Conservation (phyloP, 2,329 filamentous ascomycete genomes). For the Aspergillus chevalieri region DNA sequence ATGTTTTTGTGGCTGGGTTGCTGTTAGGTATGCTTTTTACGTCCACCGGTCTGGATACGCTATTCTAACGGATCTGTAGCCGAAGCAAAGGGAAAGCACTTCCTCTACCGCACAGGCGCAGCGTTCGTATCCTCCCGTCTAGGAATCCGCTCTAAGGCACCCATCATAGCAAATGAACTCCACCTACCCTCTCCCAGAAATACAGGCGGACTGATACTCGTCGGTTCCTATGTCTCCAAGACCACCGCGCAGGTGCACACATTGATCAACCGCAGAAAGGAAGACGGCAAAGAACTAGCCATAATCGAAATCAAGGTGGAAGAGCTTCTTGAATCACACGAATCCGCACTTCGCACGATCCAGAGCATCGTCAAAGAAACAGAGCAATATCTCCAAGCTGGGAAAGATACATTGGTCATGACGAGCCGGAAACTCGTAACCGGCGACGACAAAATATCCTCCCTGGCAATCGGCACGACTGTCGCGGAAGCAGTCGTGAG, state of each 20-base stretch:
- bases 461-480: conserved; percentile 49
- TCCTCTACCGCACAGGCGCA: conserved; percentile 43
- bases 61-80: conserved; percentile 14
- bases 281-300: conserved; percentile 29
- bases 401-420: conserved; percentile 54
- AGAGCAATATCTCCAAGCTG: conserved; percentile 36
- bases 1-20: conserved; percentile 49
- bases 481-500: conserved; percentile 49
- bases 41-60: neutral
- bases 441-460: conserved; percentile 45
- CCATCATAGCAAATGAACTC: conserved; percentile 45
- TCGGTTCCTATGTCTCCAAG: conserved; percentile 55
- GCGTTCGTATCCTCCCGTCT: conserved; percentile 47
- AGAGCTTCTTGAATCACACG: conserved; percentile 38
- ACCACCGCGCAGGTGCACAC: conserved; percentile 51
- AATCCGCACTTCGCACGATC: conserved; percentile 15
- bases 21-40: conserved; percentile 26
- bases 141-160: conserved; percentile 48
- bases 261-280: conserved; percentile 34
- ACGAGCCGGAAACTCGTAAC: conserved; percentile 51
- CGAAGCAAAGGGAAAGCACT: conserved; percentile 35
- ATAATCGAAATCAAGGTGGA: conserved; percentile 46
- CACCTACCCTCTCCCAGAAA: conserved; percentile 25
- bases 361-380: conserved; percentile 28
- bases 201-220: conserved; percentile 49